Conservation (phyloP, 805 yeast genomes). For the Zygoascus biomembranicola region DNA sequence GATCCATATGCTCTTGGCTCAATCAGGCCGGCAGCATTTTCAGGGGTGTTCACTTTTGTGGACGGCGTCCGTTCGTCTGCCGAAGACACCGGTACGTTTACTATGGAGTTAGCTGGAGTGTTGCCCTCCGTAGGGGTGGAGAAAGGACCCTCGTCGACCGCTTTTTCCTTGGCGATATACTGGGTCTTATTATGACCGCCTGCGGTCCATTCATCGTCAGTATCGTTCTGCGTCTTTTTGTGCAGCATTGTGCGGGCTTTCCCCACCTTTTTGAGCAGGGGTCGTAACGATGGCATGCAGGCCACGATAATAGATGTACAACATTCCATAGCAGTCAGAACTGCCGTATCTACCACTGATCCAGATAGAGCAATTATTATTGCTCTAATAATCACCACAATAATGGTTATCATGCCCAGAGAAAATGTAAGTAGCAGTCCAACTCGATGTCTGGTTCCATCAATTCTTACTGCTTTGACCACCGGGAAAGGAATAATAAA, state of each 20-base stretch:
- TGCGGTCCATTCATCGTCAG: conserved; percentile 4
- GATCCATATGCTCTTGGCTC: neutral
- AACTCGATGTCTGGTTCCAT: conserved; percentile 13
- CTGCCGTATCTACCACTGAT: conserved; percentile 15
- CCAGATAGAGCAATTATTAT: conserved; percentile 16
- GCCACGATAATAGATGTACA: conserved; percentile 21
- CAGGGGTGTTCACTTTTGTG: neutral
- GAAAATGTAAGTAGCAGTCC: conserved; percentile 22
- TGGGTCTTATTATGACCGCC: neutral
- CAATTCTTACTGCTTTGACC: conserved; percentile 11
- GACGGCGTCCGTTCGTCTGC: neutral
- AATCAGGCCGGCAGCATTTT: neutral
- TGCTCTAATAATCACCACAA: conserved; percentile 18
- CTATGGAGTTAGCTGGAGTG: neutral
- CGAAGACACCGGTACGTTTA: neutral
- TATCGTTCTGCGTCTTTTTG: neutral
- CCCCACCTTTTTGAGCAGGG: conserved; percentile 11
- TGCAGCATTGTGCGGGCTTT: neutral
- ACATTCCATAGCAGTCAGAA: conserved; percentile 21
- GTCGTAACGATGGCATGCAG: conserved; percentile 19
- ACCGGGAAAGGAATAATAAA: conserved; percentile 22
- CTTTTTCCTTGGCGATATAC: neutral
- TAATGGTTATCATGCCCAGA: conserved; percentile 20
- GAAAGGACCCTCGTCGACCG: neutral
- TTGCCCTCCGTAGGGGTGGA: neutral